Base-by-base conservation (phyloP, 1,284 basidiomycete genomes). In the Melampsora medusae region DNA sequence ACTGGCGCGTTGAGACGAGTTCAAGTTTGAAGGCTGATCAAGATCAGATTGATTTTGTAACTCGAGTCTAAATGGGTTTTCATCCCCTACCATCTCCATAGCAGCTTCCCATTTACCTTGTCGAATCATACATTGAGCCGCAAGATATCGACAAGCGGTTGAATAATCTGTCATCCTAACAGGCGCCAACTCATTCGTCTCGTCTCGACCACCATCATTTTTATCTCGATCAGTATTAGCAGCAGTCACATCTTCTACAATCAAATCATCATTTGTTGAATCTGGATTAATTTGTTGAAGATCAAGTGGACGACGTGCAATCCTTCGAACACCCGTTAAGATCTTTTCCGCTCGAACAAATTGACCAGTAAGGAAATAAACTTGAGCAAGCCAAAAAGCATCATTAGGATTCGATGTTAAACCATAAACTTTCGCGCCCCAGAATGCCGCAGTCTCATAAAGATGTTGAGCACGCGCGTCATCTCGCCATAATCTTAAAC, bases 361-460 rank as follows among this genome's bases (percentile, higher is more conserved):
- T 79, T 97, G 92, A 79, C 95, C 91, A 4, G 91, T 94, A 84
- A 94, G 89, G 83, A 97, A 99, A 84, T 94, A 94, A 0, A 92
- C 92, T 83, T 99, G 96, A 0, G 97, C 96, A 19, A 99, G 89
- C 93, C 96, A 98, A 84, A 98, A 99, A 10, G 94, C 97, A 84
- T 99, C 97, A 83, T 96, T 95, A 42, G 92, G 89, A 92, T 83
- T 82, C 96, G 94, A 91, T 59, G 96, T 97, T 90, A 94, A 93
- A 74, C 89, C 91, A 49, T 97, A 85, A 61, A 98, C 89, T 84
- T 99, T 98, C 85, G 96, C 92, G 2, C 95, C 97, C 97, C 97
- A 99, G 82, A 98, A 98, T 10, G 92, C 91, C 16, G 97, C 97
- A 0, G 96, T 97, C 79, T 95, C 92, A 84, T 98, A 97, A 38